Evolutionary conservation across 345 rosid species (phyloP).

Genomic region (Kernera saxatilis): DNA sequence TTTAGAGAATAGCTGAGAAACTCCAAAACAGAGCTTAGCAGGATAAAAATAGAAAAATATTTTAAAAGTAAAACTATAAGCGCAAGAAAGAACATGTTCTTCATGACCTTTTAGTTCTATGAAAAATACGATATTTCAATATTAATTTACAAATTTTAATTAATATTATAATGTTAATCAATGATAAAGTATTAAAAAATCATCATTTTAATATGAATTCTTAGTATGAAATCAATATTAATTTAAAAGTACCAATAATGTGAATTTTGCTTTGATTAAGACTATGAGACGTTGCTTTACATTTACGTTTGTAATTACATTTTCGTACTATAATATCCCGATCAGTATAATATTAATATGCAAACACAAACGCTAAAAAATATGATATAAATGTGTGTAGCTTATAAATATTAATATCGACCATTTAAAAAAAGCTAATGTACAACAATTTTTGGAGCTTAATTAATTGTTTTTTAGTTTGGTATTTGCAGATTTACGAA

Average conservation of each 20-base stretch:
- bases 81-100: constrained; percentile 12
- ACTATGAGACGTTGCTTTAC: neutral
- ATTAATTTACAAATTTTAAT: neutral
- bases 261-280: neutral
- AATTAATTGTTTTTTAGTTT: neutral
- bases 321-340: neutral
- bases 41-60: neutral
- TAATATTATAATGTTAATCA: neutral
- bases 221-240: neutral
- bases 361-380: neutral
- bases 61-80: neutral
- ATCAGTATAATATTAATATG: neutral
- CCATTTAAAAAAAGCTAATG: neutral
- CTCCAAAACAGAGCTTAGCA: neutral
- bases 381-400: neutral
- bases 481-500: neutral
- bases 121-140: neutral
- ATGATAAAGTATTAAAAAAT: neutral
- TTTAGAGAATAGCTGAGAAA: neutral
- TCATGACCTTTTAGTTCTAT: neutral
- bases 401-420: neutral
- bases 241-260: neutral
- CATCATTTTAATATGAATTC: neutral
- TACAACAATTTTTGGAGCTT: neutral
- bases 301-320: neutral